Evolutionary conservation across 2,329 filamentous ascomycete genomes (phyloP).

Genomic region (Leptographium procerum): DNA sequence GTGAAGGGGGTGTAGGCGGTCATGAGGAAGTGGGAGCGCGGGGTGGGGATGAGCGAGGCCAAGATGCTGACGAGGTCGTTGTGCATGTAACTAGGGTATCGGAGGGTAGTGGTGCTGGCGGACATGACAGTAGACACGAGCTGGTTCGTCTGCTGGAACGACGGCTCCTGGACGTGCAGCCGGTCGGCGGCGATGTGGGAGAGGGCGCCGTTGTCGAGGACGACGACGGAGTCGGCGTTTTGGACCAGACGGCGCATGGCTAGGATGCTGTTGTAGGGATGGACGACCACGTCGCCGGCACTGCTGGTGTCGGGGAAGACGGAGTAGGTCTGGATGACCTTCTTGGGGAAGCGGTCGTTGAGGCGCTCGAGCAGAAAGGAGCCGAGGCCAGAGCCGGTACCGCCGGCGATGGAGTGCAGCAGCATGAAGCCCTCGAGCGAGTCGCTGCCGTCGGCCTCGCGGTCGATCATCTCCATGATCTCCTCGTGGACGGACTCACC

Average conservation of each 20-base stretch:
- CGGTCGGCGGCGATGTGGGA: conserved; percentile 90
- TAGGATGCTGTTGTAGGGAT: conserved; percentile 94
- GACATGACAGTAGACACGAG: conserved; percentile 98
- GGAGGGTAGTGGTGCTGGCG: conserved; percentile 86
- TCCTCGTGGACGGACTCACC: conserved; percentile 90
- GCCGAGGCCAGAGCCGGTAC: conserved; percentile 90
- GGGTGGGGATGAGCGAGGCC: conserved; percentile 89
- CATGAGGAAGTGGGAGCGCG: conserved; percentile 95
- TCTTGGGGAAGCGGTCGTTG: conserved; percentile 97
- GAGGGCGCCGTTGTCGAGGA: conserved; percentile 89
- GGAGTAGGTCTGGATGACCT: conserved; percentile 97
- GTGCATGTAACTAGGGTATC: conserved; percentile 99
- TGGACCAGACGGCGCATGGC: conserved; percentile 85
- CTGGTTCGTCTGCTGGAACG: conserved; percentile 96
- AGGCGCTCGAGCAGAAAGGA: conserved; percentile 90
- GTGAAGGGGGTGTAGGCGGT: conserved; percentile 98
- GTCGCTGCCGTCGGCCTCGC: conserved; percentile 95
- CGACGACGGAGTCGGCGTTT: conserved; percentile 95
- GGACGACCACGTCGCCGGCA: conserved; percentile 82
- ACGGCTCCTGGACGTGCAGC: conserved; percentile 88
- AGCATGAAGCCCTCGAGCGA: conserved; percentile 99
- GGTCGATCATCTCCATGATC: conserved; percentile 98
- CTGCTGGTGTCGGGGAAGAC: conserved; percentile 93
- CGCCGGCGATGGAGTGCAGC: conserved; percentile 93
- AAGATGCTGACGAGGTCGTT: conserved; percentile 97